A percentile compares a stretch with the other conserved stretches of the same genome.
These are phyloP conservation scores for Pleurotus tuber-regium DNA, from an alignment of 768 basidiomycete genomes.

Conservation along the genomic window DNA sequence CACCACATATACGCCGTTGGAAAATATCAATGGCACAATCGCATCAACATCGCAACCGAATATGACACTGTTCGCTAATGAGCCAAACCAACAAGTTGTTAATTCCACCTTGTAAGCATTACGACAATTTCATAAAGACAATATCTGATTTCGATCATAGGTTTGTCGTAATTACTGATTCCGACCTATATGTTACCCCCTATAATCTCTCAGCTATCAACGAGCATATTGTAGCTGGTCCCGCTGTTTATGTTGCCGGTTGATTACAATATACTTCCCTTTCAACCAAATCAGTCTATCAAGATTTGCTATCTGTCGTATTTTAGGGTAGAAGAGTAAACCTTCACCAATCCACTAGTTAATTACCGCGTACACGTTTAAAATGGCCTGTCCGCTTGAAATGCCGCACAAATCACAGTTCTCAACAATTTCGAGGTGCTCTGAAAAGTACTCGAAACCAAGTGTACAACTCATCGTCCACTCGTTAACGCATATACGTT, in stretches of 20 bases:
- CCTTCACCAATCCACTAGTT: too few relatives aligned
- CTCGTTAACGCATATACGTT: too few relatives aligned
- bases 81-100: constrained; percentile 36
- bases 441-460: too few relatives aligned
- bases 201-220: constrained; percentile 55
- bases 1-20: constrained; percentile 52
- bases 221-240: constrained; percentile 53
- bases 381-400: too few relatives aligned
- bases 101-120: constrained; percentile 49
- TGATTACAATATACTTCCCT: constrained; percentile 27
- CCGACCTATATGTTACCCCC: constrained; percentile 51
- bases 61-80: constrained; percentile 40
- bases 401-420: too few relatives aligned
- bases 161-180: constrained; percentile 51
- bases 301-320: too few relatives aligned
- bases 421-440: too few relatives aligned
- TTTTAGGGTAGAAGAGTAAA: too few relatives aligned
- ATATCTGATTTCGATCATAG: constrained; percentile 14
- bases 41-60: constrained; percentile 49
- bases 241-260: constrained; percentile 46
- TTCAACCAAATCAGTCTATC: too few relatives aligned
- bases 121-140: not conserved
- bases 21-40: constrained; percentile 37
- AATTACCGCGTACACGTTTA: too few relatives aligned
- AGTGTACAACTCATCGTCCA: too few relatives aligned